phyloP scores from a whole-genome alignment of 805 yeast species.

The Zygotorulaspora chibaensis region DNA sequence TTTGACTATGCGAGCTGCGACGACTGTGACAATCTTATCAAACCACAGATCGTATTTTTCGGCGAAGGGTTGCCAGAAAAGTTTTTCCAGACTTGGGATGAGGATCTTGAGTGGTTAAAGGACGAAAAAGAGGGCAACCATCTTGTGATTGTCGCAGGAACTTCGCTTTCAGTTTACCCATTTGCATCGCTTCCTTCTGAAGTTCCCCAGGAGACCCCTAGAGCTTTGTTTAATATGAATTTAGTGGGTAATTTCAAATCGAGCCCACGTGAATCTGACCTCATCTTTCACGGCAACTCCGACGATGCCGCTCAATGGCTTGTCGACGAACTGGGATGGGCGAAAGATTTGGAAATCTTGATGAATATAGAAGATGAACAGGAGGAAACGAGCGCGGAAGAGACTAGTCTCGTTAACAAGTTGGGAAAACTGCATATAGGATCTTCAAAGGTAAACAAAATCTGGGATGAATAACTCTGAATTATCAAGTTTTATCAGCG shows the following conservation, averaged over 20 bases:
- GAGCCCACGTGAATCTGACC: conserved; percentile 54
- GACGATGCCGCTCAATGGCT: conserved; percentile 59
- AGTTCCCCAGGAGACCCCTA: conserved; percentile 41
- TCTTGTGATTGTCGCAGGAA: conserved; percentile 85
- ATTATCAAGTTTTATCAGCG: conserved; percentile 16
- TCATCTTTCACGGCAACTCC: conserved; percentile 56
- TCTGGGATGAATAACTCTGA: conserved; percentile 12
- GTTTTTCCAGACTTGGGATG: conserved; percentile 68
- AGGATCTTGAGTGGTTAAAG: conserved; percentile 37
- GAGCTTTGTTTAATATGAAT: conserved; percentile 74
- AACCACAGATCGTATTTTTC: conserved; percentile 92
- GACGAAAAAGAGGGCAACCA: conserved; percentile 49
- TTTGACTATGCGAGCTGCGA: conserved; percentile 45
- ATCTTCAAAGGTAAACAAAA: conserved; percentile 1
- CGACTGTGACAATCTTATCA: conserved; percentile 69
- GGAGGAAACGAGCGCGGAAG: conserved; percentile 7
- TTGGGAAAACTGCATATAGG: conserved; percentile 15
- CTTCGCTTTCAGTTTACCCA: conserved; percentile 85
- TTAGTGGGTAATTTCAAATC: conserved; percentile 66
- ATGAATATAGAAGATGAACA: conserved; percentile 22
- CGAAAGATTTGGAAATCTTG: conserved; percentile 45
- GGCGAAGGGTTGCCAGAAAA: conserved; percentile 78
- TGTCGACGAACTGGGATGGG: conserved; percentile 62
- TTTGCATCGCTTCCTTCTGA: conserved; percentile 81
- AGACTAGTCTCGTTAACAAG: conserved; percentile 12